Conservation (phyloP, 176 grass and related monocot species). For the Oryza coarctata region DNA sequence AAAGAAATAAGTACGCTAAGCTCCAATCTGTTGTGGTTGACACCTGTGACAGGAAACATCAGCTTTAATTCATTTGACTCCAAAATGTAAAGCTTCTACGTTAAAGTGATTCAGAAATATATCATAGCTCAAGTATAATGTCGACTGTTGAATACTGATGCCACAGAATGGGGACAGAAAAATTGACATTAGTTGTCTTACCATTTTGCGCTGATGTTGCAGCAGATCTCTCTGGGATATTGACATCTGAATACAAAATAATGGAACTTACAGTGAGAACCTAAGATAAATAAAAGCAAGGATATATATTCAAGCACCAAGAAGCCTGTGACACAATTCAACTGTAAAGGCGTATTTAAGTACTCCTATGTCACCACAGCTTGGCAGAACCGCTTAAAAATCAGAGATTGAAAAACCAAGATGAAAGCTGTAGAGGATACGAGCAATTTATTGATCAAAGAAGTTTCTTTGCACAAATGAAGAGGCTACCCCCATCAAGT, state of each 20-base stretch:
- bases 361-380: slow-evolving; percentile 19
- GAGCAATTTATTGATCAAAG: slow-evolving; percentile 14
- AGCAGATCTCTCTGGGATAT: slow-evolving; percentile 77
- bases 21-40: slow-evolving; percentile 44
- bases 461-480: not conserved
- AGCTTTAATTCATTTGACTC: not conserved
- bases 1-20: slow-evolving; percentile 37
- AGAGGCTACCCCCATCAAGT: not conserved
- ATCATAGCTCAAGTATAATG: not conserved
- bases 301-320: not conserved
- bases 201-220: slow-evolving; percentile 70
- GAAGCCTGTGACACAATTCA: slow-evolving; percentile 28
- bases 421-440: not conserved
- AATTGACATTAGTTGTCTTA: slow-evolving; percentile 33
- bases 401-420: not conserved
- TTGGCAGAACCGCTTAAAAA: slow-evolving; percentile 19
- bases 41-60: slow-evolving; percentile 41
- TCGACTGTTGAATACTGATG: not conserved
- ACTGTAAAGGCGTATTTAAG: slow-evolving; percentile 12
- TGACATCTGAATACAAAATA: slow-evolving; percentile 60
- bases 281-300: slow-evolving; percentile 18
- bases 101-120: not conserved
- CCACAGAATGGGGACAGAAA: not conserved
- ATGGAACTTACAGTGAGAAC: slow-evolving; percentile 17
- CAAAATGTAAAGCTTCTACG: not conserved